Percentiles rank a stretch among this genome's conserved stretches.
Conservation (phyloP, 2,329 filamentous ascomycete genomes). For the Mycogone perniciosa region DNA sequence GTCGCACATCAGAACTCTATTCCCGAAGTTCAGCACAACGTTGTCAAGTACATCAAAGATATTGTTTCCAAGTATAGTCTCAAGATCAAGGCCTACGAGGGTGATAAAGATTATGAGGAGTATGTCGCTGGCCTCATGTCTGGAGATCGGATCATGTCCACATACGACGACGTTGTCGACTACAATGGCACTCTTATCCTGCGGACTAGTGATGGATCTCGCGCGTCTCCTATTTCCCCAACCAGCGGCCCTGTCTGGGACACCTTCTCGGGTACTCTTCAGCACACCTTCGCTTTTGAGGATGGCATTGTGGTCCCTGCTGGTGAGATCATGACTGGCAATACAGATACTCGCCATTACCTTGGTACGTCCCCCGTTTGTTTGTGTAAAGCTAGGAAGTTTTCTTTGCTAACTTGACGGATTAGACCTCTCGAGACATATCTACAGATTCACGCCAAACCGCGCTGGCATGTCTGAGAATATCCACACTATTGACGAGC, state of each 20-base stretch:
- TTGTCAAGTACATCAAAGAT: constrained; percentile 40
- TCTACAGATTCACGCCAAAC: constrained; percentile 39
- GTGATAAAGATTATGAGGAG: constrained; percentile 29
- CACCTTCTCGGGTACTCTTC: constrained; percentile 45
- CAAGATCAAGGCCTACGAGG: constrained; percentile 46
- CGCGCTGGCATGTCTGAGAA: constrained; percentile 19
- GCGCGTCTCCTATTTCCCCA: constrained; percentile 53
- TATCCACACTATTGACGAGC: constrained; percentile 40
- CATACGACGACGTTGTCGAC: constrained; percentile 13
- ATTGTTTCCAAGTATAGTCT: constrained; percentile 52
- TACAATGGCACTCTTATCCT: constrained; percentile 37
- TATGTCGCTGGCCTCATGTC: constrained; percentile 10
- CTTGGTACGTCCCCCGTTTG: constrained; percentile 22
- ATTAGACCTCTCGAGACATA: constrained; percentile 7
- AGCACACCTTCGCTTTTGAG: constrained; percentile 39
- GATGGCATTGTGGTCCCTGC: constrained; percentile 47
- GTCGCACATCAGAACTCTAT: constrained; percentile 51
- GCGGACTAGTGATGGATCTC: constrained; percentile 28
- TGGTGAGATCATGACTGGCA: constrained; percentile 38
- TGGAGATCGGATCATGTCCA: not conserved
- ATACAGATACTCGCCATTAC: constrained; percentile 39
- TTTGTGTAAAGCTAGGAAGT: constrained; percentile 13
- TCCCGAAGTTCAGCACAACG: constrained; percentile 42
- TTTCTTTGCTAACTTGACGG: constrained; percentile 24
- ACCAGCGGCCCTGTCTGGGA: constrained; percentile 39